These are phyloP conservation scores for Chaetoscypha palmicola DNA, from an alignment of 2,329 filamentous ascomycete genomes.

Conservation along the genomic window DNA sequence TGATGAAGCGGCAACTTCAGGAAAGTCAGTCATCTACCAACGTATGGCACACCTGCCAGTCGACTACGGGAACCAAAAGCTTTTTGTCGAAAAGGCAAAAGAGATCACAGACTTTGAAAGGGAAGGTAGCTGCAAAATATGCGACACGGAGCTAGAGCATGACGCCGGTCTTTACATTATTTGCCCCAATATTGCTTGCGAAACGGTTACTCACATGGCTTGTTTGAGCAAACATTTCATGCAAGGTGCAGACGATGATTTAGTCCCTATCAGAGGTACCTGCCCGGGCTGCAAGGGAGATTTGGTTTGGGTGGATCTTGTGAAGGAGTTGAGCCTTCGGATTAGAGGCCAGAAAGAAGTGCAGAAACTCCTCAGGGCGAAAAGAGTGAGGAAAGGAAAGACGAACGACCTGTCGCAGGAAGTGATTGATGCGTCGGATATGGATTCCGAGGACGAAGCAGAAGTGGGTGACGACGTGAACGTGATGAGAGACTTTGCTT, in stretches of 20 bases:
- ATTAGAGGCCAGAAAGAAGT: constrained; percentile 64
- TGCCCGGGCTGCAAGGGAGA: constrained; percentile 64
- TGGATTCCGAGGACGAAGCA: constrained; percentile 11
- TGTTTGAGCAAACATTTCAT: constrained; percentile 53
- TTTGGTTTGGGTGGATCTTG: constrained; percentile 67
- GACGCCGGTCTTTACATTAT: constrained; percentile 48
- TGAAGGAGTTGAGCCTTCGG: constrained; percentile 74
- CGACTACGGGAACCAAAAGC: constrained; percentile 47
- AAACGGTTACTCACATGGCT: constrained; percentile 51
- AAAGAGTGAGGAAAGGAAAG: constrained; percentile 14
- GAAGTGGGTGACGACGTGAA: constrained; percentile 11
- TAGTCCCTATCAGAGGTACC: constrained; percentile 61
- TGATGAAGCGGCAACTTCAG: constrained; percentile 1
- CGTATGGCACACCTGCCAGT: constrained; percentile 49
- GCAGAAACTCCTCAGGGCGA: constrained; percentile 55
- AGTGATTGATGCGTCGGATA: constrained; percentile 11
- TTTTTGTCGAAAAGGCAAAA: constrained; percentile 49
- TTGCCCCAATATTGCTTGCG: constrained; percentile 47
- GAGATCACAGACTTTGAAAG: constrained; percentile 49
- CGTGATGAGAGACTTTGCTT: constrained; percentile 8
- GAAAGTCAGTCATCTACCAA: constrained; percentile 26
- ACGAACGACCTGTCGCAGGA: constrained; percentile 13
- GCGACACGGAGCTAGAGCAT: constrained; percentile 38
- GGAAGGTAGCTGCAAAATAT: constrained; percentile 49
- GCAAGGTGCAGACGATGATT: constrained; percentile 28